Evolutionary conservation across 2,329 filamentous ascomycete genomes (phyloP).

Genomic region (Akanthomyces muscarius): DNA sequence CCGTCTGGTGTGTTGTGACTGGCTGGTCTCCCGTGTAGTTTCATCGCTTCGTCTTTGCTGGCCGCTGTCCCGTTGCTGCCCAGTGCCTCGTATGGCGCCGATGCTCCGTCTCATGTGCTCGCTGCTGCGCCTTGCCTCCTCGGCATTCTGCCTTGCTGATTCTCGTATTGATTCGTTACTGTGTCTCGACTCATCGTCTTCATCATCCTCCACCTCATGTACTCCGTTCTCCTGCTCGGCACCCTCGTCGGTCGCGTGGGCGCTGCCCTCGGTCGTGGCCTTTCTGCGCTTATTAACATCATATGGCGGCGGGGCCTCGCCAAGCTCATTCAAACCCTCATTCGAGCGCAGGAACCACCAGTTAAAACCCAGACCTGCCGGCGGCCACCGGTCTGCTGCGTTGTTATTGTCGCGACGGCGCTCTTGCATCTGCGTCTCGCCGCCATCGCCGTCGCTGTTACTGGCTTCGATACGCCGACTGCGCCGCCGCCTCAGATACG

Average conservation of each 20-base stretch:
- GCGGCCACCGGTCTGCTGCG: neutral
- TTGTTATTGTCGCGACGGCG: neutral
- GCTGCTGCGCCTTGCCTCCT: neutral
- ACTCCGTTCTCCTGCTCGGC: neutral
- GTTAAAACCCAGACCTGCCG: neutral
- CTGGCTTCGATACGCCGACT: constrained; percentile 20
- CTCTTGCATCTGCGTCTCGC: constrained; percentile 16
- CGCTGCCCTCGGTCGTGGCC: neutral
- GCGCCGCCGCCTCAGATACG: constrained; percentile 41
- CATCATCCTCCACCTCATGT: neutral
- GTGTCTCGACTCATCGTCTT: neutral
- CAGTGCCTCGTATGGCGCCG: neutral
- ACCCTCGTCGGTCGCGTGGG: neutral
- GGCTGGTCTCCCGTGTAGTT: neutral
- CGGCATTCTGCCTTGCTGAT: neutral
- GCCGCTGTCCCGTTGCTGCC: neutral
- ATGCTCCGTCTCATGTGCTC: neutral
- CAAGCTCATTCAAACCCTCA: constrained; percentile 60
- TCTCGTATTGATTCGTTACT: neutral
- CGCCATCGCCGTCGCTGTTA: neutral
- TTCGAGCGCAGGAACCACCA: constrained; percentile 27
- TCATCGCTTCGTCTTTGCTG: neutral
- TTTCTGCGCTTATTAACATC: constrained; percentile 31
- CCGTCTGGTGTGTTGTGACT: neutral
- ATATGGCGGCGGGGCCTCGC: constrained; percentile 64